A percentile compares a stretch with the other conserved stretches of the same genome.
These are phyloP conservation scores for Cymodocea nodosa DNA, from an alignment of 116 monocot species.

Conservation along the genomic window DNA sequence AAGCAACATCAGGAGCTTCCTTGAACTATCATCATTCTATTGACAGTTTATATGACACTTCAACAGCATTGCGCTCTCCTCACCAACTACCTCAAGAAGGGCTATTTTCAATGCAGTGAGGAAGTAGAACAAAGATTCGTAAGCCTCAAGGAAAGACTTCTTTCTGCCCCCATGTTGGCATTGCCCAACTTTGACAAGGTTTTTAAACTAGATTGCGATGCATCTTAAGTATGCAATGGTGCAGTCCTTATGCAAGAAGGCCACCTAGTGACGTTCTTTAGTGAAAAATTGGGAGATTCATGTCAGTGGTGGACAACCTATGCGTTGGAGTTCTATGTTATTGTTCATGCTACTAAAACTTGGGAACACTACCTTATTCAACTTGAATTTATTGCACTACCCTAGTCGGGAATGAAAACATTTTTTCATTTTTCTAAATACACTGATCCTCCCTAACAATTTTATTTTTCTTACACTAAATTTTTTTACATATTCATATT, in stretches of 20 bases:
- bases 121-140: not conserved
- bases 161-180: not conserved
- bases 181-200: not conserved
- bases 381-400: slow-evolving; percentile 1
- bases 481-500: too few species aligned
- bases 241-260: slow-evolving; percentile 1
- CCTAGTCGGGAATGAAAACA: too few species aligned
- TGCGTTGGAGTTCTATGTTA: not conserved
- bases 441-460: too few species aligned
- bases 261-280: not conserved
- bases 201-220: slow-evolving; percentile 6
- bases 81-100: not conserved
- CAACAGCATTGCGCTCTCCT: not conserved
- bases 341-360: not conserved
- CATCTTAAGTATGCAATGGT: not conserved
- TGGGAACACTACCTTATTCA: slow-evolving; percentile 6
- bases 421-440: too few species aligned
- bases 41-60: too few species aligned
- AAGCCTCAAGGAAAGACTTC: not conserved
- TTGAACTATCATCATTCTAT: too few species aligned
- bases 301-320: not conserved
- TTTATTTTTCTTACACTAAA: too few species aligned
- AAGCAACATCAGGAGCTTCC: too few species aligned
- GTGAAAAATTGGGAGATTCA: slow-evolving; percentile 1
- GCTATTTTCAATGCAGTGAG: not conserved